Evolutionary conservation across 129 eudicot genomes (phyloP), one percentile per base, ranked within the genome.

Genomic region (Smallanthus sonchifolius): DNA sequence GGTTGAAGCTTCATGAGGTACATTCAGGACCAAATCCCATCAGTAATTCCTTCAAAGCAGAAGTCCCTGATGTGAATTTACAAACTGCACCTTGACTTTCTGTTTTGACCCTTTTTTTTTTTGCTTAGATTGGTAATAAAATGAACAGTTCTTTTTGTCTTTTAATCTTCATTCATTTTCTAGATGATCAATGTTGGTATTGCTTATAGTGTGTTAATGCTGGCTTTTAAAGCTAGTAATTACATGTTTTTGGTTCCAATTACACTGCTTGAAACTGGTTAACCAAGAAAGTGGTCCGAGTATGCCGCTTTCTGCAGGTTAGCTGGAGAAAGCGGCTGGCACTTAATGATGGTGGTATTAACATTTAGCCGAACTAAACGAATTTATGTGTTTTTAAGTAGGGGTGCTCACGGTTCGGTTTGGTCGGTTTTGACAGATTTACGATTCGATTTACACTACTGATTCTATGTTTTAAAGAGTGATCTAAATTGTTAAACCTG

Each of bases 1-100:
- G 78, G 70, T 64, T 56, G 55, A 38, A 66, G 83, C 63, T 82
- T 79, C 86, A 78, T 79, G 79, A 78, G 52, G 81, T 81, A 66
- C 70, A 75, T 66, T 74, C 84, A 15, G 89, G 86, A 69, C 83
- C 82, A 40, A 81, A 78, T 78, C 77, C 83, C 63, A 70, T 65
- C 63, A 70, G 81, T 51, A 84, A 78, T 72, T 74, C 78, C 65
- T 42, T 77, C 75, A 65, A 32, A 32, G 79, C 78, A 63, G 73
- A 70, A 44, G 73, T 62, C 42, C 82, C 80, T 68, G 75, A 75
- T 42, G 14, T 71, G 40, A 51, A 65, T 37, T 36, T 71, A 65
- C 71, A 72, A 40, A 81, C 59, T 77, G 76, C 40, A 55, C 83
- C 86, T 57, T 77, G 44, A 81, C 48, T 47, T 5, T 63, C 20